Base-by-base conservation (phyloP, 495 filamentous ascomycete genomes). In the Tetracladium setigerum region DNA sequence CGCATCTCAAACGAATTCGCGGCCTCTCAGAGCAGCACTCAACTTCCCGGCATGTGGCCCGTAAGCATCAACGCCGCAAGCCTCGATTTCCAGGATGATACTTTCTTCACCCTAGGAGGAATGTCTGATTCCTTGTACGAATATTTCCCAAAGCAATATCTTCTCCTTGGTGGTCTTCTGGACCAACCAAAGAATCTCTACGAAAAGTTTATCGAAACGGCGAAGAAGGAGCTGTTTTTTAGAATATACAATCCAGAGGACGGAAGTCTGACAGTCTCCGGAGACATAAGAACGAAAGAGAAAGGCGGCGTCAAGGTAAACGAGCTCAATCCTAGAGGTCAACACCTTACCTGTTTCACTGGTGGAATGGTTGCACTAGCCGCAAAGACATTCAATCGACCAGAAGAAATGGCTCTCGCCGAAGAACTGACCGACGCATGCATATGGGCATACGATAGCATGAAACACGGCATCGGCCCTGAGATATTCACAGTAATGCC, bases 81-180 rank as follows among this genome's bases (percentile, higher is more conserved):
- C 5, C 52, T 56, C 16, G 58, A 66, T 19, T 68, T 71, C 12
- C 44, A 53, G 10, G 52, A 45, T 1, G 71, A 70, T 19, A 55
- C 50, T 38, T 37, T 47, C 14, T 97, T 82, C 56, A 84, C 79
- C 0, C 66, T 95, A 22, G 91, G 81, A 19, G 87, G 79, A 10
- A 72, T 78, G 64, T 81, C 85, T 10, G 90, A 95, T 62, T 91
- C 86, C 5, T 72, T 85, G 9, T 95, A 95, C 57, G 90, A 96
- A 62, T 96, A 96, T 59, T 62, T 96, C 22, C 86, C 90, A 7
- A 96, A 78, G 59, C 67, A 74, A 56, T 63, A 73, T 52, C 65
- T 75, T 18, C 78, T 96, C 17, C 76, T 95, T 7, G 89, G 89
- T 16, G 90, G 91, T 15, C 57, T 74, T 9, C 78, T 79, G 18